phyloP scores from a whole-genome alignment of 1,284 basidiomycete genomes.

The Leccinum ambiguum region DNA sequence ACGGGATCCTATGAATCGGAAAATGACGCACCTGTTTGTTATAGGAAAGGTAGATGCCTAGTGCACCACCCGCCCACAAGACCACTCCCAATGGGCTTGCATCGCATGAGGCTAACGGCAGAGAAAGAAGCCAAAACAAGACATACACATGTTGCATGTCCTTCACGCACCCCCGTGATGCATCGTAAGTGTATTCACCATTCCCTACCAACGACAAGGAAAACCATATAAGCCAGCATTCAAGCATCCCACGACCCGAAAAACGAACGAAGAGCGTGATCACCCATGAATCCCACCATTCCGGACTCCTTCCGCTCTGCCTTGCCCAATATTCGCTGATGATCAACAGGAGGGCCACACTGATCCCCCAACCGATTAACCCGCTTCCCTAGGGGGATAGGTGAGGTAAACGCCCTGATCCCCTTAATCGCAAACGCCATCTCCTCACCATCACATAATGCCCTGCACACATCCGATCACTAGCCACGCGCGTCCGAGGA shows the following conservation, averaged over 20 bases:
- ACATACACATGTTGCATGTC: conserved; percentile 93
- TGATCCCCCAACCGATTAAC: conserved; percentile 84
- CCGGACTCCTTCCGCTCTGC: conserved; percentile 72
- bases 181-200: conserved; percentile 93
- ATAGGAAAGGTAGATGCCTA: conserved; percentile 85
- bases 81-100: conserved; percentile 42
- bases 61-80: conserved; percentile 90
- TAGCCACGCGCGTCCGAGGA: conserved; percentile 85
- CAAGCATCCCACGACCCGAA: conserved; percentile 1
- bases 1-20: not conserved
- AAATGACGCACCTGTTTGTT: conserved; percentile 61
- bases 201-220: conserved; percentile 20
- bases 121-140: conserved; percentile 2
- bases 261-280: conserved; percentile 82
- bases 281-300: conserved; percentile 90
- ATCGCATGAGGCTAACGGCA: conserved; percentile 5
- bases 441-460: conserved; percentile 84
- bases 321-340: conserved; percentile 84
- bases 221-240: not conserved
- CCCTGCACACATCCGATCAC: conserved; percentile 84
- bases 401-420: not conserved
- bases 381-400: conserved; percentile 55
- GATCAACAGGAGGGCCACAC: conserved; percentile 83
- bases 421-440: not conserved
- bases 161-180: conserved; percentile 73